Evolutionary conservation across 495 filamentous ascomycete species (phyloP), one percentile per base, ranked within the genome.

Genomic region (Penicillium subrubescens): DNA sequence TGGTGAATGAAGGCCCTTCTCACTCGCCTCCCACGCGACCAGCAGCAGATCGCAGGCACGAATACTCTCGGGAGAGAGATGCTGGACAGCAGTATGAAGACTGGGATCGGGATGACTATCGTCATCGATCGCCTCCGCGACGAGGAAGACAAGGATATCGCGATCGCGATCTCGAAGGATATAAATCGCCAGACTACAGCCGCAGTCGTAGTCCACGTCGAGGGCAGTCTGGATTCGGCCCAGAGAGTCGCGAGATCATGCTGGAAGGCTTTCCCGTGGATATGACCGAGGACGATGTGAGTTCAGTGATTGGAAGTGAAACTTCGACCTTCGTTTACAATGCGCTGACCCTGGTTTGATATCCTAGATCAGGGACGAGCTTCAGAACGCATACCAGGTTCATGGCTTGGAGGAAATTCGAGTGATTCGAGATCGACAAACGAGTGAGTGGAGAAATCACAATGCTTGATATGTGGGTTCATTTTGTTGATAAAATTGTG

Each of bases 371-470:
- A 79, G 81, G 66, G 79, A 80, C 71, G 87, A 90, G 75, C 79
- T 91, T 69, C 77, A 78, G 65, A 80, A 86, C 64, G 81, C 78
- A 67, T 84, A 89, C 65, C 78, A 84, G 68, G 74, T 88, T 69
- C 80, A 83, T 31, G 82, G 79, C 15, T 72, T 90, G 59, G 86
- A 89, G 61, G 87, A 89, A 66, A 79, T 91, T 46, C 80, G 86
- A 12, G 79, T 91, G 19, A 90, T 91, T 71, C 84, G 87, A 50
- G 87, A 90, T 64, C 82, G 86, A 50, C 82, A 88, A 64, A 89
- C 87, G 11, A 88, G 88, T 90, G 76, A 60, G 82, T 73, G 39
- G 29, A 31, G 35, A 19, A 43, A 41, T 4, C 0, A 15, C 2
- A 15, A 54, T 14, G 17, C 0, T 23, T 3, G 29, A n/a, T 5